phyloP scores from a whole-genome alignment of 352 stramenopile genomes.

The Phytophthora pistaciae region DNA sequence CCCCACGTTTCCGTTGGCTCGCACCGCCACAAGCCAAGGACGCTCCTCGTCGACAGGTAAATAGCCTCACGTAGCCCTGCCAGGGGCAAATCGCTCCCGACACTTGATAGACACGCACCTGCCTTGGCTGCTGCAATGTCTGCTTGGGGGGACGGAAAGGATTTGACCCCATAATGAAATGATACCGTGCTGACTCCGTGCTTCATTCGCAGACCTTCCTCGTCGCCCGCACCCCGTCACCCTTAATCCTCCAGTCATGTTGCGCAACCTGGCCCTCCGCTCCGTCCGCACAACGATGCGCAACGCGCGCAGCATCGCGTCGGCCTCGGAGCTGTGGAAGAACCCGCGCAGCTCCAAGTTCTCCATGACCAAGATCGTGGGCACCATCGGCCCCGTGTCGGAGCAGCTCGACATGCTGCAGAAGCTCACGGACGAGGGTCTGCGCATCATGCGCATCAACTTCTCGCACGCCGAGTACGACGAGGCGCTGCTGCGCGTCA shows the following conservation, averaged over 20 bases:
- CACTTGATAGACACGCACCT: conserved; percentile 18
- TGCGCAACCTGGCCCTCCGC: conserved; percentile 34
- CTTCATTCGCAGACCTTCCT: conserved; percentile 27
- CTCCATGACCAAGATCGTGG: conserved; percentile 95
- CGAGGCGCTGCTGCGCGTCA: conserved; percentile 80
- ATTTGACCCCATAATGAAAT: background rate
- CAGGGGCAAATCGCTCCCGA: conserved; percentile 7
- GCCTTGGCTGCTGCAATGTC: conserved; percentile 5
- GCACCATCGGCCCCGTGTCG: conserved; percentile 92
- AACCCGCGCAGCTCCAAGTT: conserved; percentile 87
- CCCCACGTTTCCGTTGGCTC: conserved; percentile 22
- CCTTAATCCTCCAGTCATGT: conserved; percentile 18
- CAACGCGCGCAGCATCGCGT: conserved; percentile 32
- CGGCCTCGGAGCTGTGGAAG: conserved; percentile 62
- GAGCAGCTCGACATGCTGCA: conserved; percentile 82
- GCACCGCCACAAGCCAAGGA: conserved; percentile 33
- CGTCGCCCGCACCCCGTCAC: conserved; percentile 1
- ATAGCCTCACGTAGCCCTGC: no score
- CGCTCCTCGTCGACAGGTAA: conserved; percentile 22
- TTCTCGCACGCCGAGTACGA: conserved; percentile 95
- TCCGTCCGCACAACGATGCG: conserved; percentile 26
- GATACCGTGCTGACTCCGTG: background rate
- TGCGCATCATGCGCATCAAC: conserved; percentile 96
- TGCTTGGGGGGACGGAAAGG: background rate
- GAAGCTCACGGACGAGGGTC: conserved; percentile 85